Conservation (phyloP, 768 basidiomycete genomes). For the Kwoniella sp. region DNA sequence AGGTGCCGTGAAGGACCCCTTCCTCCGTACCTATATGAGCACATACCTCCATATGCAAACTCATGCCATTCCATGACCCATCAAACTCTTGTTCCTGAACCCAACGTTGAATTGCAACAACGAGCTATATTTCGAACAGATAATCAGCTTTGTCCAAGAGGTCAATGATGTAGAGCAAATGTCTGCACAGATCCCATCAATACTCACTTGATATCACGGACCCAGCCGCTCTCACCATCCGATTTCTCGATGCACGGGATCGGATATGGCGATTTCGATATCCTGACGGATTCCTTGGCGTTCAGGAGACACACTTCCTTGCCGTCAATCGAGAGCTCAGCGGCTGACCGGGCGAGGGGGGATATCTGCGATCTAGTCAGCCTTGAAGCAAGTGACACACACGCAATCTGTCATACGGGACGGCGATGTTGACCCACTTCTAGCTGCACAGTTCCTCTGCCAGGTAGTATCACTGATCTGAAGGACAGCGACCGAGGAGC, state of each 20-base stretch:
- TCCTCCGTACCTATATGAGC: neutral
- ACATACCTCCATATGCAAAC: neutral
- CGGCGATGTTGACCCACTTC: conserved; percentile 44
- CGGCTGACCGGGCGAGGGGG: conserved; percentile 78
- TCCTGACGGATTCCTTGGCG: conserved; percentile 81
- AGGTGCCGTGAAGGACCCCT: neutral
- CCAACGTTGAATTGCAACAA: conserved; percentile 92
- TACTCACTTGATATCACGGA: conserved; percentile 76
- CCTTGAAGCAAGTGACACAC: too few species aligned
- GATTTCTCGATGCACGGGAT: conserved; percentile 78
- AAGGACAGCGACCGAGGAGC: conserved; percentile 91
- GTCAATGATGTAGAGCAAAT: too few species aligned
- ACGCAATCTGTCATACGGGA: too few species aligned
- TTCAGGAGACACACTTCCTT: conserved; percentile 77
- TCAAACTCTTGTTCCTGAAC: conserved; percentile 61
- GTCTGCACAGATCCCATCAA: neutral
- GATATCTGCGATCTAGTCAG: conserved; percentile 65
- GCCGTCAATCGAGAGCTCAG: conserved; percentile 91
- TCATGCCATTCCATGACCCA: conserved; percentile 34
- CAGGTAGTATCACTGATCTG: conserved; percentile 84
- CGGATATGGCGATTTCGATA: conserved; percentile 81
- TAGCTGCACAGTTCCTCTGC: conserved; percentile 54
- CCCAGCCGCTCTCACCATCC: conserved; percentile 84
- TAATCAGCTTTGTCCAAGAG: conserved; percentile 12
- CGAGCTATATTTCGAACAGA: conserved; percentile 63